These are phyloP conservation scores for Carex pumila DNA, from an alignment of 176 grass and related monocot species.

Conservation along the genomic window DNA sequence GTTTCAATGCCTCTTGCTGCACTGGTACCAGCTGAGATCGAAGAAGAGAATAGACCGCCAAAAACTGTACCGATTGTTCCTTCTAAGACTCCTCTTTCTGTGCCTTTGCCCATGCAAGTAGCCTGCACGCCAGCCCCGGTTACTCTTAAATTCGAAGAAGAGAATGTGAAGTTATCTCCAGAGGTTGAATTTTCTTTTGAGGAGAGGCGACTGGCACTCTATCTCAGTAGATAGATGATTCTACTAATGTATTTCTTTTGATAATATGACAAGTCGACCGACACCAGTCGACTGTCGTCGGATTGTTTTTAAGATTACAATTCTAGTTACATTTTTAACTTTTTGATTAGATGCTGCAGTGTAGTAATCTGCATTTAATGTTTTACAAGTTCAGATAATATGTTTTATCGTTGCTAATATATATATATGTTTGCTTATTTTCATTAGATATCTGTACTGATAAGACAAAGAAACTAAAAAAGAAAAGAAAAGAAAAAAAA, in stretches of 20 bases:
- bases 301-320: neutral
- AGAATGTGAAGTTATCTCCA: constrained; percentile 1
- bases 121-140: constrained; percentile 16
- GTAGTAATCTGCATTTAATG: neutral
- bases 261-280: constrained; percentile 11
- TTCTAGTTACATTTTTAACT: neutral
- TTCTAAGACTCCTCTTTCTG: constrained; percentile 29
- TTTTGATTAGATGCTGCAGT: neutral
- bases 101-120: constrained; percentile 38
- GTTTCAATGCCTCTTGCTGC: neutral
- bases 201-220: constrained; percentile 44
- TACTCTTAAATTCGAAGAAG: constrained; percentile 22
- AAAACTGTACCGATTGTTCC: constrained; percentile 11
- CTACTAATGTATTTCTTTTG: constrained; percentile 22
- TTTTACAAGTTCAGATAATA: too few species aligned
- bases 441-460: neutral
- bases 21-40: neutral
- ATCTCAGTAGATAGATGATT: constrained; percentile 24
- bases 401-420: neutral
- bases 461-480: too few species aligned
- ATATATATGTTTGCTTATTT: neutral
- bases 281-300: neutral
- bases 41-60: constrained; percentile 43
- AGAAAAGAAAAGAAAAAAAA: too few species aligned
- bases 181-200: constrained; percentile 48